phyloP scores from a whole-genome alignment of 2,329 filamentous ascomycete species.

The Rutstroemia sydowiana region DNA sequence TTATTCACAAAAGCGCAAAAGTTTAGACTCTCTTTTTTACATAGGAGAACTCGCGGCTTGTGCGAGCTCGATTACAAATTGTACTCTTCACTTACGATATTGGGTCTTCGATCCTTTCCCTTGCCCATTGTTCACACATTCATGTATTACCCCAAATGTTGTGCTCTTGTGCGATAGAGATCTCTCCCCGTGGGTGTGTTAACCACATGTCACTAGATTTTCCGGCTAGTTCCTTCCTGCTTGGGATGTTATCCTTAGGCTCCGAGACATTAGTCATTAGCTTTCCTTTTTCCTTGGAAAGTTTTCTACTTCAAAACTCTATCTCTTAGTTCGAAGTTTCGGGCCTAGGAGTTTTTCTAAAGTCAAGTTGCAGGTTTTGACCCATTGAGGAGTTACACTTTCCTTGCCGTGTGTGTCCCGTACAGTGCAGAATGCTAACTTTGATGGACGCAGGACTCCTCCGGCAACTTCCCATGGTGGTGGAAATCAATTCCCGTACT shows the following conservation, averaged over 20 bases:
- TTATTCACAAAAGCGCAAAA: conserved; percentile 23
- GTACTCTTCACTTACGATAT: conserved; percentile 13
- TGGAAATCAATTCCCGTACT: neutral
- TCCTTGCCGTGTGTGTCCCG: neutral
- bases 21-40: conserved; percentile 23
- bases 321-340: neutral
- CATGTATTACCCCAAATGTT: conserved; percentile 5
- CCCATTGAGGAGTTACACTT: neutral
- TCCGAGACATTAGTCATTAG: conserved; percentile 1
- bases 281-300: neutral
- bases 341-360: neutral
- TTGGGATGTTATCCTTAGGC: neutral
- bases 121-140: conserved; percentile 5
- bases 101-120: neutral
- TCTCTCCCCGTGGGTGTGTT: neutral
- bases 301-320: neutral
- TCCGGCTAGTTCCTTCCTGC: neutral
- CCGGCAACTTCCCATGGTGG: neutral
- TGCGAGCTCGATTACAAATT: conserved; percentile 18
- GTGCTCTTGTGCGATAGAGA: conserved; percentile 8
- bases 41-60: conserved; percentile 19
- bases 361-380: neutral
- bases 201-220: neutral
- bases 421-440: neutral
- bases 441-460: neutral